Evolutionary conservation across 768 basidiomycete genomes (phyloP), one percentile per base, ranked within the genome.

Genomic region (Tricholoma furcatifolium): DNA sequence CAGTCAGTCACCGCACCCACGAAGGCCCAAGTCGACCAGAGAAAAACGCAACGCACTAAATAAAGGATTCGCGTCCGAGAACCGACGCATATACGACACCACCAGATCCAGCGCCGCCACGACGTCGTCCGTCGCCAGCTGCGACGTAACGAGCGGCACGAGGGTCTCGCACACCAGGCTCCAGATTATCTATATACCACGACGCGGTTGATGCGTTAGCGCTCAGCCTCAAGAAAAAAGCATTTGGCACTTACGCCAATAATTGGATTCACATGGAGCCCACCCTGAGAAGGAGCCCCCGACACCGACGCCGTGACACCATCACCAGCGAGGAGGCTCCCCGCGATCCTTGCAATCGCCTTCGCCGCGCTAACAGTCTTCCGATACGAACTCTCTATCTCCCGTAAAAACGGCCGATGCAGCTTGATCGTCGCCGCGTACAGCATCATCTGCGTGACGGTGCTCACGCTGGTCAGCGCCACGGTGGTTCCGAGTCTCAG

Each of bases 361-460:
- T 40, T 20, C 21, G 53, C 53, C 1, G 53, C 47, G 8, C 32
- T 14, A n/a, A 53, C 11, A 2, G 18, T 27, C 23, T 46, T 53
- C 8, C 23, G 51, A 18, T 41, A 32, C 12, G 51, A 53, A 6
- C 4, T 15, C 36, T 53, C 24, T 6, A 23, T 35, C 2, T 53
- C 51, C 5, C 31, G 34, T 9, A 23, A 15, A 14, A 40, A 47
- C 1, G 51, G 51, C 6, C 34, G 35, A 21, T 53, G 51, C n/a
- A 53, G 32, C 21, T 47, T 47, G 21, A 53, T 46, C 23, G 47
- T 30, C 10, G 51, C 51, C 2, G 36, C 51, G 17, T 53, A 41
- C 2, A 43, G 18, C 12, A 47, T n/a, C 40, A 43, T 32, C 10
- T 51, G 40, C 4, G 42, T 51, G 11, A 43, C 41, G 6, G 24